Percentiles rank a stretch among this genome's conserved stretches.
These are phyloP conservation scores for Caryopteris hybrid DNA, from an alignment of 305 asterid genomes.

Conservation along the genomic window DNA sequence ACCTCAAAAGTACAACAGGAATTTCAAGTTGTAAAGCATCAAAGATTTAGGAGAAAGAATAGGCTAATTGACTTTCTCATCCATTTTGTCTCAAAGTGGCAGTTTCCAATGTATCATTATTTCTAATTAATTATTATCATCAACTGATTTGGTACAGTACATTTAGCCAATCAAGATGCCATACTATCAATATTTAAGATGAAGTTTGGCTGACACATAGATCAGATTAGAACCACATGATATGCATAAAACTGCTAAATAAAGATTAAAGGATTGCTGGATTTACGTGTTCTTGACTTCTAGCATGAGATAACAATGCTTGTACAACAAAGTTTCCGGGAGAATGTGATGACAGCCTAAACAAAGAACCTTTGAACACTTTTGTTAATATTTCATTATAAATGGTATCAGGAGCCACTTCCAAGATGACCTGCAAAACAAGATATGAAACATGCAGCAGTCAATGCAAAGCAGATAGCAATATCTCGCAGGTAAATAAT, in stretches of 20 bases:
- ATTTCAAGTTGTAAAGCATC: too few relatives aligned
- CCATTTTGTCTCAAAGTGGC: neutral
- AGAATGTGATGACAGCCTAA: slow-evolving; percentile 62
- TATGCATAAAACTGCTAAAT: slow-evolving; percentile 3
- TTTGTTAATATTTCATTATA: slow-evolving; percentile 54
- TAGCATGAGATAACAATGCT: slow-evolving; percentile 77
- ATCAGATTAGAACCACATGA: neutral
- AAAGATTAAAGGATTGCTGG: slow-evolving; percentile 9
- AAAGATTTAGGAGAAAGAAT: neutral
- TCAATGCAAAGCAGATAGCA: slow-evolving; percentile 1
- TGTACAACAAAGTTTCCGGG: slow-evolving; percentile 82
- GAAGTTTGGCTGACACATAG: neutral
- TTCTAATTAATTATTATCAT: neutral
- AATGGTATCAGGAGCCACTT: slow-evolving; percentile 75
- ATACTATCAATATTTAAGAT: neutral
- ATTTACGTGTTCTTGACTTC: slow-evolving; percentile 73
- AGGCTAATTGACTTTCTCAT: neutral
- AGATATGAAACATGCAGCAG: neutral
- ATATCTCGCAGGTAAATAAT: neutral
- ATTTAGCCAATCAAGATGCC: slow-evolving; percentile 10
- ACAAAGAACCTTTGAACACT: slow-evolving; percentile 56
- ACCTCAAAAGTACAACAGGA: too few relatives aligned
- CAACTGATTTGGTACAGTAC: too few relatives aligned
- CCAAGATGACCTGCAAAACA: slow-evolving; percentile 77
- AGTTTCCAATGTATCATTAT: neutral